Conservation (phyloP, 441 rosid species). For the Syzygium malaccense region DNA sequence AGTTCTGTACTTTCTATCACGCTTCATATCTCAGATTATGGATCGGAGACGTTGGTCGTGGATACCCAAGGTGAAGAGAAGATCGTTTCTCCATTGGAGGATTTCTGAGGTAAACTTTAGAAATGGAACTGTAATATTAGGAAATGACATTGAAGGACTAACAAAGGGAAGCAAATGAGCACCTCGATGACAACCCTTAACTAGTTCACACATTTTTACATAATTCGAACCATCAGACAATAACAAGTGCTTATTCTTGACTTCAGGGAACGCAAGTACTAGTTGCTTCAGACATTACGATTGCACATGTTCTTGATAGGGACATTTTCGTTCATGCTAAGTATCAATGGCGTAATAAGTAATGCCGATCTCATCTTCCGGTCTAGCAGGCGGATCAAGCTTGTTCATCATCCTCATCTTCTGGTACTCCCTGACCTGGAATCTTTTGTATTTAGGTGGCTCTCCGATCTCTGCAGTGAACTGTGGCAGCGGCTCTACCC, state of each 20-base stretch:
- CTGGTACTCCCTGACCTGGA: constrained; percentile 27
- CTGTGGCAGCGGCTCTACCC: constrained; percentile 42
- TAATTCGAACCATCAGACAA: not conserved
- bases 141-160: not conserved
- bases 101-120: not conserved
- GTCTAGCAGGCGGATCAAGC: constrained; percentile 30
- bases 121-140: not conserved
- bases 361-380: constrained; percentile 31
- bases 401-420: constrained; percentile 33
- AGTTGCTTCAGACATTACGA: not conserved
- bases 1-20: not conserved
- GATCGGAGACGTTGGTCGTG: not conserved
- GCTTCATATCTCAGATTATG: not conserved
- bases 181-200: not conserved
- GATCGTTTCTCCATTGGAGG: not conserved
- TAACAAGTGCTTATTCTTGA: not conserved
- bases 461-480: constrained; percentile 36
- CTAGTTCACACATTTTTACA: not conserved
- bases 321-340: not conserved
- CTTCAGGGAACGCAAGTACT: not conserved
- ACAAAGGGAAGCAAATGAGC: not conserved
- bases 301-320: not conserved
- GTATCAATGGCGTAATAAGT: constrained; percentile 21
- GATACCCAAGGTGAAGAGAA: not conserved
- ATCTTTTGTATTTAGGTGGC: constrained; percentile 26